phyloP scores from a whole-genome alignment of 495 filamentous ascomycete species.

The Pyronema omphalodes region DNA sequence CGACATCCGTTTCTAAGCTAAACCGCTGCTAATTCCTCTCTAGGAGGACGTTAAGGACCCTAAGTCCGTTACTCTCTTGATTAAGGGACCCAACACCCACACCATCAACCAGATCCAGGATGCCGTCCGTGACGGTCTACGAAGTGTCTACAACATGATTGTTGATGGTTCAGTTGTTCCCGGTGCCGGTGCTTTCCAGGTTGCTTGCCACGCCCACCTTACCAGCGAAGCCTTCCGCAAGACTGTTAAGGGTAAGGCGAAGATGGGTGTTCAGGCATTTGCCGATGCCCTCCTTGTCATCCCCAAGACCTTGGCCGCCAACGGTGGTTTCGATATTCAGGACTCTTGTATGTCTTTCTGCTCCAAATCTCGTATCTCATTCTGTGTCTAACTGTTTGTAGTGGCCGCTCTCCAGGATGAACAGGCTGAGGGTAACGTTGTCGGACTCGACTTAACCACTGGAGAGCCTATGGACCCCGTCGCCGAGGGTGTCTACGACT shows the following conservation, averaged over 20 bases:
- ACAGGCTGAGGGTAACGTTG: slow-evolving; percentile 59
- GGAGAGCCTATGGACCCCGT: slow-evolving; percentile 94
- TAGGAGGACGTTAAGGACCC: slow-evolving; percentile 92
- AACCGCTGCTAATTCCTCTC: slow-evolving; percentile 12
- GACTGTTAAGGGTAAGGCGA: slow-evolving; percentile 89
- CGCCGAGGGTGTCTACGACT: slow-evolving; percentile 83
- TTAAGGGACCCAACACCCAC: slow-evolving; percentile 93
- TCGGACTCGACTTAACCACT: slow-evolving; percentile 67
- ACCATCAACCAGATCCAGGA: slow-evolving; percentile 93
- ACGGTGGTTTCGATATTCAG: slow-evolving; percentile 90
- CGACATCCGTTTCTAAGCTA: background rate
- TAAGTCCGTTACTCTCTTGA: slow-evolving; percentile 94
- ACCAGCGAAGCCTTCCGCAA: slow-evolving; percentile 64
- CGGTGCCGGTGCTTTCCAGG: slow-evolving; percentile 88
- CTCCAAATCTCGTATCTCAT: background rate
- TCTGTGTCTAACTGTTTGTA: slow-evolving; percentile 23
- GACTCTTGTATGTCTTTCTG: slow-evolving; percentile 49
- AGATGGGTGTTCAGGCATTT: slow-evolving; percentile 85
- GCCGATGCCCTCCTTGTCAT: slow-evolving; percentile 86
- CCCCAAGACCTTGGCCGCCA: slow-evolving; percentile 91
- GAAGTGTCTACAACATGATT: slow-evolving; percentile 97
- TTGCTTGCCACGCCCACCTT: slow-evolving; percentile 80
- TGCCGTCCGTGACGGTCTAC: slow-evolving; percentile 86
- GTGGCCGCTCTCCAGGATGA: slow-evolving; percentile 79
- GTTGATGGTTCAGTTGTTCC: slow-evolving; percentile 89